Evolutionary conservation across 176 grass and related monocot species (phyloP).

Genomic region (Canna indica): DNA sequence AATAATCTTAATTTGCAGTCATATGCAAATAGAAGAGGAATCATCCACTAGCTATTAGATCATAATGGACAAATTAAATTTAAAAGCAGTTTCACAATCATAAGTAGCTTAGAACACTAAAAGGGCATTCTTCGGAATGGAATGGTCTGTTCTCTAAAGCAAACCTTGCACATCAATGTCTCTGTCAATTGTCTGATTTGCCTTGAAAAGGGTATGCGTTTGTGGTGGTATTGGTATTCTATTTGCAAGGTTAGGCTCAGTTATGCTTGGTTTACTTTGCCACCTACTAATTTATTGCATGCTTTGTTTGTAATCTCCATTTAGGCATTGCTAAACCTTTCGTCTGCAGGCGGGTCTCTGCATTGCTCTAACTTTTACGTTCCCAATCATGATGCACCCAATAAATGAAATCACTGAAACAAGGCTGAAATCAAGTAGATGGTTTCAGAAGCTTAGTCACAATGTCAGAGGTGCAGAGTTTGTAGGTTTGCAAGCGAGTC

Average conservation of each 20-base stretch:
- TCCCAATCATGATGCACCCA: slow-evolving; percentile 89
- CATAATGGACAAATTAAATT: too few relatives aligned
- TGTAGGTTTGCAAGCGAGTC: slow-evolving; percentile 42
- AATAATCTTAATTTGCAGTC: too few relatives aligned
- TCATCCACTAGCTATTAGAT: too few relatives aligned
- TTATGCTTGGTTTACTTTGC: not conserved
- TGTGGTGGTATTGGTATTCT: too few relatives aligned
- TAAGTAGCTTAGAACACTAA: too few relatives aligned
- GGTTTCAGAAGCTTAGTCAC: slow-evolving; percentile 39
- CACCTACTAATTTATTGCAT: not conserved
- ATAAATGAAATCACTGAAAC: slow-evolving; percentile 72
- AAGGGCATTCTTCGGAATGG: too few relatives aligned
- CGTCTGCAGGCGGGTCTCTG: slow-evolving; percentile 63
- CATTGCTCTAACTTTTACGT: slow-evolving; percentile 72
- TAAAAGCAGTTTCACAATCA: too few relatives aligned
- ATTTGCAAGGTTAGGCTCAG: not conserved
- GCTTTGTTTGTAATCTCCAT: not conserved
- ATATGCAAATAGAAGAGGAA: too few relatives aligned
- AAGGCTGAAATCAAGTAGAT: slow-evolving; percentile 42
- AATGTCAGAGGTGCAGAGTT: slow-evolving; percentile 20
- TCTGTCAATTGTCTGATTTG: too few relatives aligned
- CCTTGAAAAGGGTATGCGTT: too few relatives aligned
- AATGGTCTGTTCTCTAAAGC: too few relatives aligned
- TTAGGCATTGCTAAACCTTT: not conserved
- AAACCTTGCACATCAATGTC: too few relatives aligned